Percentiles rank a stretch among this genome's conserved stretches.
Conservation (phyloP, 352 stramenopile species). For the Halophytophthora batemanensis region DNA sequence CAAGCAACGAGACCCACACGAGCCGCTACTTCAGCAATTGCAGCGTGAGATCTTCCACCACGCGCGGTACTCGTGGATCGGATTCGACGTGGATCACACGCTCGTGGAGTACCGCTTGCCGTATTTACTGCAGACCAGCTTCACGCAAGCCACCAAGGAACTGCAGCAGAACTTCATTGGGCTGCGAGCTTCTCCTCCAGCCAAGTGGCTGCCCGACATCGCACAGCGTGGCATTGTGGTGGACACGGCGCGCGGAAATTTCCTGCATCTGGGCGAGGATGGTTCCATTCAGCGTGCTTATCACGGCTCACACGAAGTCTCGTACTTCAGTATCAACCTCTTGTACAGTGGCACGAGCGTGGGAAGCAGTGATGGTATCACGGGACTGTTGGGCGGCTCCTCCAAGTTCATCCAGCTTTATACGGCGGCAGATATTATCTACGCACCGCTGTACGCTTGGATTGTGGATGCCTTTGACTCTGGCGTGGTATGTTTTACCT, state of each 20-base stretch:
- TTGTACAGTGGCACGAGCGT: constrained; percentile 28
- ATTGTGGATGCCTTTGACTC: constrained; percentile 49
- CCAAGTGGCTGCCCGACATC: constrained; percentile 36
- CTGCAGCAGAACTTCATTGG: constrained; percentile 44
- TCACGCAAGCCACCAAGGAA: constrained; percentile 37
- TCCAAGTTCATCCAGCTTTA: constrained; percentile 41
- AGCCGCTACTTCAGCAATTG: constrained; percentile 26
- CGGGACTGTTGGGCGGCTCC: constrained; percentile 16
- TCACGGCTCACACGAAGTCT: constrained; percentile 46
- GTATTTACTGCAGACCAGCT: constrained; percentile 38
- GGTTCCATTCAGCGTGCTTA: constrained; percentile 39
- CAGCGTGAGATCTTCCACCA: constrained; percentile 35
- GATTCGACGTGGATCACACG: constrained; percentile 57
- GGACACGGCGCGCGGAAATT: constrained; percentile 42
- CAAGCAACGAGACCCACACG: constrained; percentile 19
- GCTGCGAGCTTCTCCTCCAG: constrained; percentile 20
- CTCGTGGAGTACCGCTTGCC: constrained; percentile 47
- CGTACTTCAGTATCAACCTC: constrained; percentile 41
- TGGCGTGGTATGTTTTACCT: constrained; percentile 19
- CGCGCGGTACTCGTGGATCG: constrained; percentile 47
- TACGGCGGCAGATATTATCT: constrained; percentile 51
- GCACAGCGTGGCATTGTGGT: constrained; percentile 42
- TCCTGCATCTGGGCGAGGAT: constrained; percentile 43
- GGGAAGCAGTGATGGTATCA: constrained; percentile 7
- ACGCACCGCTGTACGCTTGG: constrained; percentile 48